These are phyloP conservation scores for Pseudogymnoascus sp. DNA, from an alignment of 2,329 filamentous ascomycete species.

Conservation along the genomic window DNA sequence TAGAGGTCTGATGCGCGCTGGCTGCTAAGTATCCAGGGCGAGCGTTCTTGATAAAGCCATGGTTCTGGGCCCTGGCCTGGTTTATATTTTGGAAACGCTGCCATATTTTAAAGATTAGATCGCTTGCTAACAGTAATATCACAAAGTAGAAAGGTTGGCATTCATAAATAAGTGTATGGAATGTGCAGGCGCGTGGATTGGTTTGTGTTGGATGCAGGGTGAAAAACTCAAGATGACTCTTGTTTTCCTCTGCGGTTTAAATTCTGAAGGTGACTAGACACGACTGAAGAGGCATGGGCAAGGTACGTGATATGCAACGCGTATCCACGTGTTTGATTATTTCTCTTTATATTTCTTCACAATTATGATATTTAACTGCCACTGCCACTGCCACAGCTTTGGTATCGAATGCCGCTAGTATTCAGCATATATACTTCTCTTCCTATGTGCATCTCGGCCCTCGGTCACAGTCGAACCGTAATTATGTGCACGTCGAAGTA, in stretches of 20 bases:
- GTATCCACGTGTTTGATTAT: not conserved
- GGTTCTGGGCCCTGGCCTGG: slow-evolving; percentile 20
- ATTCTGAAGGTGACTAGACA: too few relatives aligned
- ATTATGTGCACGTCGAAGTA: not conserved
- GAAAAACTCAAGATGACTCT: not conserved
- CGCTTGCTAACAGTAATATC: not conserved
- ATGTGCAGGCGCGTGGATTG: not conserved
- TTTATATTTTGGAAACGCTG: not conserved
- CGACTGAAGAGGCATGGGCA: too few relatives aligned
- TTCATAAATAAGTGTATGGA: not conserved
- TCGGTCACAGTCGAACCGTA: not conserved
- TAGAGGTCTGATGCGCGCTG: slow-evolving; percentile 19
- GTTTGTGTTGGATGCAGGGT: not conserved
- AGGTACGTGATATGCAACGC: too few relatives aligned
- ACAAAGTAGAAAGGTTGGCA: not conserved
- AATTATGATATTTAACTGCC: too few relatives aligned
- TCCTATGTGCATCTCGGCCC: not conserved
- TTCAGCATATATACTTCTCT: slow-evolving; percentile 1
- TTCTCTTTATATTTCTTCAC: not conserved
- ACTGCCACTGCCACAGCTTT: too few relatives aligned
- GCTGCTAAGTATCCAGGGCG: slow-evolving; percentile 14
- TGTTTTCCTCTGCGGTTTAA: not conserved
- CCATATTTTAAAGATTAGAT: not conserved
- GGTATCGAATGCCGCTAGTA: not conserved
- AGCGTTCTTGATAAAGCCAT: slow-evolving; percentile 15